A percentile compares a stretch with the other conserved stretches of the same genome.
phyloP scores from a whole-genome alignment of 2,329 filamentous ascomycete genomes.

The Cladosporium halotolerans region DNA sequence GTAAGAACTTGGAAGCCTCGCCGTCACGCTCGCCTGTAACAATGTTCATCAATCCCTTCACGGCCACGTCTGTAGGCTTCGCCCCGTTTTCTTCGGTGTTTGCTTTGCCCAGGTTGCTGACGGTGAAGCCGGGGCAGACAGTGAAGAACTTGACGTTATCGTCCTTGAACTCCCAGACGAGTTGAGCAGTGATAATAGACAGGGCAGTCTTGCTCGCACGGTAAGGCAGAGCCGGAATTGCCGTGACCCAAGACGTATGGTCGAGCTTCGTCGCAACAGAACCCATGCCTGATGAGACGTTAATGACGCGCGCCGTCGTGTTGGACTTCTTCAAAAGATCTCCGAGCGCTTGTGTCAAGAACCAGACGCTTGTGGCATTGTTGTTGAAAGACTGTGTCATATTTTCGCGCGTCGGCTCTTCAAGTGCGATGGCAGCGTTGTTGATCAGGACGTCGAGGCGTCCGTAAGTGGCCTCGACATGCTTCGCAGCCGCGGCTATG shows the following conservation, averaged over 20 bases:
- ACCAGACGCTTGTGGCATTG: constrained; percentile 45
- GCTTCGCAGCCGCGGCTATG: constrained; percentile 40
- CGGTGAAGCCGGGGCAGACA: constrained; percentile 39
- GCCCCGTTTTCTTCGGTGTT: constrained; percentile 1
- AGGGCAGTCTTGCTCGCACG: constrained; percentile 36
- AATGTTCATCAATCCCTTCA: neutral
- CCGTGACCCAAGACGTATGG: constrained; percentile 23
- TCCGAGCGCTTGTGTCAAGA: constrained; percentile 35
- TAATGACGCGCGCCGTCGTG: constrained; percentile 33
- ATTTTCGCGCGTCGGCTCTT: constrained; percentile 24
- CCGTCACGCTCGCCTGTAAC: constrained; percentile 5
- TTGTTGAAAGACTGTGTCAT: constrained; percentile 29
- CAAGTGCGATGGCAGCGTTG: constrained; percentile 34
- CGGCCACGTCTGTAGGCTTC: constrained; percentile 7
- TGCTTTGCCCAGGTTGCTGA: constrained; percentile 31
- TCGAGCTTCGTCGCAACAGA: constrained; percentile 29
- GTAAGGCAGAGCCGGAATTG: constrained; percentile 27
- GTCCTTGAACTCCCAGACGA: constrained; percentile 32
- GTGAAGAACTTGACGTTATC: constrained; percentile 41
- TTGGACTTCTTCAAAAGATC: constrained; percentile 38
- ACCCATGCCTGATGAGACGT: constrained; percentile 31
- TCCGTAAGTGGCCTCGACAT: constrained; percentile 33
- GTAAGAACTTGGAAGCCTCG: constrained; percentile 1
- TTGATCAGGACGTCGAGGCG: constrained; percentile 39
- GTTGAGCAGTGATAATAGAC: constrained; percentile 43